Percentiles rank a stretch among this genome's conserved stretches.
phyloP scores from a whole-genome alignment of 164 flowering plant genomes.

The Berberis vulgaris region DNA sequence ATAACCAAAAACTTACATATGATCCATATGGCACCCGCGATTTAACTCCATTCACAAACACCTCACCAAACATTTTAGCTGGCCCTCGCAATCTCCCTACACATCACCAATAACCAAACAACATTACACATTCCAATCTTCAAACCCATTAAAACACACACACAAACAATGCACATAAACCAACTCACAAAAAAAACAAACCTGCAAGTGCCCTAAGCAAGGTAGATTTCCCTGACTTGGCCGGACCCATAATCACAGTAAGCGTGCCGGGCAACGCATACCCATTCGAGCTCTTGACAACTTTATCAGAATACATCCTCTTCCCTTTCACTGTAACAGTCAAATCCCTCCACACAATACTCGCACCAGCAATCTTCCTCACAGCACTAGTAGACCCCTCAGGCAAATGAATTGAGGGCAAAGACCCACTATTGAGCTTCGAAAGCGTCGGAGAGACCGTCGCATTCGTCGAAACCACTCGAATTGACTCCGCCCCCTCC shows the following conservation, averaged over 20 bases:
- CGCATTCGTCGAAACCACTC: constrained; percentile 47
- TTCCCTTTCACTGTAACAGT: constrained; percentile 90
- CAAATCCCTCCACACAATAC: constrained; percentile 92
- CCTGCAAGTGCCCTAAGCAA: constrained; percentile 88
- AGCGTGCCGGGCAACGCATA: constrained; percentile 95
- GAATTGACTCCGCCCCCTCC: constrained; percentile 33
- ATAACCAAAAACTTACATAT: constrained; percentile 53
- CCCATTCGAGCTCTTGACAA: constrained; percentile 88
- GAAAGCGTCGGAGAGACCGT: constrained; percentile 77
- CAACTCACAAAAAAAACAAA: constrained; percentile 8
- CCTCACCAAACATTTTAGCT: constrained; percentile 83
- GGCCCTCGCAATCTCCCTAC: constrained; percentile 72
- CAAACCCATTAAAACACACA: not conserved
- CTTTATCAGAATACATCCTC: constrained; percentile 81
- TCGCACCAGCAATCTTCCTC: constrained; percentile 76
- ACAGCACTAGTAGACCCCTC: constrained; percentile 38
- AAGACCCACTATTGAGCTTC: constrained; percentile 75
- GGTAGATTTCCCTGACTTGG: constrained; percentile 94
- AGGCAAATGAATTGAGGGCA: constrained; percentile 65
- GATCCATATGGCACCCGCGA: constrained; percentile 78
- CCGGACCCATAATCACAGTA: constrained; percentile 99
- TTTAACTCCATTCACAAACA: constrained; percentile 85
- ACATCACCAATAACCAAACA: constrained; percentile 10
- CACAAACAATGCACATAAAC: not conserved
- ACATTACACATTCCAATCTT: not conserved